A percentile compares a stretch with the other conserved stretches of the same genome.
These are phyloP conservation scores for Penicillium sp. DNA, from an alignment of 2,329 filamentous ascomycete species.

Conservation along the genomic window DNA sequence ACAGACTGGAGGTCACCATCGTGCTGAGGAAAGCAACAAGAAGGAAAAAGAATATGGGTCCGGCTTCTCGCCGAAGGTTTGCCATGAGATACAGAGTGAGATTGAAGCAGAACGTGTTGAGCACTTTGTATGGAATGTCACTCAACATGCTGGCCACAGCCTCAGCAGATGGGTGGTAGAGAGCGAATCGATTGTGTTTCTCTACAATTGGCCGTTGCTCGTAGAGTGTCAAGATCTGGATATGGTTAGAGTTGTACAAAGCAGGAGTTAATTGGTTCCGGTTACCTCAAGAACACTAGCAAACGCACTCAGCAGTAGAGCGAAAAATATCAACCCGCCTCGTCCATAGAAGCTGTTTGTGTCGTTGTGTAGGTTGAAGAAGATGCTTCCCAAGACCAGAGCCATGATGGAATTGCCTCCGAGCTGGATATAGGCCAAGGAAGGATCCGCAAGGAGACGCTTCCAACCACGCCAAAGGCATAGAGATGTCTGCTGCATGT, in stretches of 20 bases:
- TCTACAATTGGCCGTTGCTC: no score
- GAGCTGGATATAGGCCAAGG: constrained; percentile 63
- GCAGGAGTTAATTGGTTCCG: constrained; percentile 21
- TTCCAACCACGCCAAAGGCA: constrained; percentile 76
- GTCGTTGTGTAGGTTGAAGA: constrained; percentile 66
- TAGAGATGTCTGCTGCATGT: constrained; percentile 67
- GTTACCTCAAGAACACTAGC: constrained; percentile 66
- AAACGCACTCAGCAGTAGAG: constrained; percentile 79
- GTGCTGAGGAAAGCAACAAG: constrained; percentile 70
- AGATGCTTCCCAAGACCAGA: constrained; percentile 73
- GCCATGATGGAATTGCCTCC: constrained; percentile 67
- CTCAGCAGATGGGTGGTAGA: no score
- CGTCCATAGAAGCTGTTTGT: constrained; percentile 72
- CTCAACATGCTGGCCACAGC: constrained; percentile 11
- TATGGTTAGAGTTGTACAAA: constrained; percentile 13
- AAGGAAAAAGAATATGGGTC: constrained; percentile 79
- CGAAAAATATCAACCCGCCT: constrained; percentile 77
- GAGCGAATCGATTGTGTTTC: no score
- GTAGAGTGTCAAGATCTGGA: no score
- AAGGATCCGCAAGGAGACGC: constrained; percentile 70
- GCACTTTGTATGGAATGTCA: constrained; percentile 68
- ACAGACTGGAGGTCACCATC: constrained; percentile 76
- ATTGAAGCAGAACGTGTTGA: constrained; percentile 73
- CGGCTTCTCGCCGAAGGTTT: constrained; percentile 68
- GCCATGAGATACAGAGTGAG: constrained; percentile 79